Conservation (phyloP, 2,329 filamentous ascomycete genomes). For the Thelonectria rubi region DNA sequence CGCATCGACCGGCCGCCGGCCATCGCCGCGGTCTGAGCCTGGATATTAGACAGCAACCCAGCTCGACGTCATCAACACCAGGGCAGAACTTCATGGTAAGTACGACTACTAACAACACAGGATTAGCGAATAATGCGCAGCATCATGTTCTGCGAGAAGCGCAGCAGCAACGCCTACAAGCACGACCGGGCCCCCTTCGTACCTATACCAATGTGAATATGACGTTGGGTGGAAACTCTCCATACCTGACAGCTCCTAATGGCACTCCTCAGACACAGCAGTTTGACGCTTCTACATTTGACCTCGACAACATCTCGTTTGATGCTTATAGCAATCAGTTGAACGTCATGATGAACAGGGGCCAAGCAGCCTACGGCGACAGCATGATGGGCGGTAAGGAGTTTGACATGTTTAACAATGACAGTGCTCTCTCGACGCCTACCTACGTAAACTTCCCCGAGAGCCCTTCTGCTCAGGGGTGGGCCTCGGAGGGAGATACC, state of each 20-base stretch:
- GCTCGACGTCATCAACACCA: slow-evolving; percentile 39
- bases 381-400: slow-evolving; percentile 56
- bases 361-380: slow-evolving; percentile 53
- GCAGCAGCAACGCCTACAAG: slow-evolving; percentile 83
- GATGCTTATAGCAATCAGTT: slow-evolving; percentile 56
- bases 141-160: slow-evolving; percentile 83
- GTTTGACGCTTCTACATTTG: slow-evolving; percentile 60
- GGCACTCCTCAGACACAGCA: slow-evolving; percentile 63
- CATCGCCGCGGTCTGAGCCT: slow-evolving; percentile 88
- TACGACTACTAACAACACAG: slow-evolving; percentile 64
- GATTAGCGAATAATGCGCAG: slow-evolving; percentile 68
- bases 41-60: slow-evolving; percentile 73
- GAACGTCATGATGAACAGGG: slow-evolving; percentile 58
- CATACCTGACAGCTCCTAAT: slow-evolving; percentile 66
- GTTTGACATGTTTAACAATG: slow-evolving; percentile 60
- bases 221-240: slow-evolving; percentile 56
- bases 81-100: slow-evolving; percentile 56
- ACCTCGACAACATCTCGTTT: slow-evolving; percentile 56
- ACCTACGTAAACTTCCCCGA: slow-evolving; percentile 61
- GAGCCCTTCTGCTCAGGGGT: slow-evolving; percentile 56
- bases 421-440: slow-evolving; percentile 59
- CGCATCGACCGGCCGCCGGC: slow-evolving; percentile 54
- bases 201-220: slow-evolving; percentile 46
- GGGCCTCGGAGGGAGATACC: slow-evolving; percentile 61
- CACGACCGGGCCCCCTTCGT: slow-evolving; percentile 73